Percentiles rank a stretch among this genome's conserved stretches.
phyloP scores from a whole-genome alignment of 257 asterid genomes.

The Lithospermum erythrorhizon region DNA sequence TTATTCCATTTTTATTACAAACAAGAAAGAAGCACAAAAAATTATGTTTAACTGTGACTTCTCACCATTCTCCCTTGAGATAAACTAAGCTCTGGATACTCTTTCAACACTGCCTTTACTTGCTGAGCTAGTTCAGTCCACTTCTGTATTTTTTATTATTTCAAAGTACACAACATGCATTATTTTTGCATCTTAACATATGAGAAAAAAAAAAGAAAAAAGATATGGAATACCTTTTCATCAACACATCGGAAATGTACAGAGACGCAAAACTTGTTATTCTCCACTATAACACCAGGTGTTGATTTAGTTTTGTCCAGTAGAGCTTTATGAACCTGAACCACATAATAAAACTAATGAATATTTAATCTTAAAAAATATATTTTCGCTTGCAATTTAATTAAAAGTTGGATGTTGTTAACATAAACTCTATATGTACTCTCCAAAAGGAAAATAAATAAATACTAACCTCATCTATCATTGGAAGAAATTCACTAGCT shows the following conservation, averaged over 20 bases:
- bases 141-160: constrained; percentile 32
- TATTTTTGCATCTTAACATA: no score
- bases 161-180: not conserved
- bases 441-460: not conserved
- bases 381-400: no score
- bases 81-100: constrained; percentile 67
- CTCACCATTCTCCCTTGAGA: constrained; percentile 77
- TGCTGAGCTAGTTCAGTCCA: constrained; percentile 75
- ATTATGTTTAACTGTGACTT: not conserved
- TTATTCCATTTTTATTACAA: not conserved
- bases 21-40: not conserved
- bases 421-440: no score
- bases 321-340: constrained; percentile 62
- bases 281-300: constrained; percentile 76
- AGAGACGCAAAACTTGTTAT: constrained; percentile 79
- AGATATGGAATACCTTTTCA: constrained; percentile 49
- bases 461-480: constrained; percentile 57
- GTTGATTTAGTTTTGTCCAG: constrained; percentile 53
- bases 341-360: not conserved
- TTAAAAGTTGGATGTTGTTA: no score
- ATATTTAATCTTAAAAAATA: no score
- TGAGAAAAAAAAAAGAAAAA: no score
- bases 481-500: constrained; percentile 74
- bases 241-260: constrained; percentile 90
- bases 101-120: constrained; percentile 66